Conservation (phyloP, 257 asterid genomes). For the Nicotiana obtusifolia region DNA sequence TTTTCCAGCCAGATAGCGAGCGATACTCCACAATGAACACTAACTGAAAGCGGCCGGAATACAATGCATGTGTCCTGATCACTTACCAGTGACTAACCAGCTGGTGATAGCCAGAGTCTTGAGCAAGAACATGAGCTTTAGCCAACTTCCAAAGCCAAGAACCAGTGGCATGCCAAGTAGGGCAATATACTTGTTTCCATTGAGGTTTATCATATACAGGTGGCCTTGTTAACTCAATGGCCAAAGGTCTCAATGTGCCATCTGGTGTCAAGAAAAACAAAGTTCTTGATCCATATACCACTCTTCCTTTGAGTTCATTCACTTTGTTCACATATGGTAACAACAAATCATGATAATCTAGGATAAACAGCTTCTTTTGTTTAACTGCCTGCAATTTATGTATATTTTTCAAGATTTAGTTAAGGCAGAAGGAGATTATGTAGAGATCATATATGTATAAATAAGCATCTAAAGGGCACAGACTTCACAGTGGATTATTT, state of each 20-base stretch:
- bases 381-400: constrained; percentile 44
- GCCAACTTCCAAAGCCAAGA: constrained; percentile 82
- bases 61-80: neutral
- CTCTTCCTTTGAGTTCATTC: constrained; percentile 44
- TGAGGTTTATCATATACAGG: constrained; percentile 48
- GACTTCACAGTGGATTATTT: neutral
- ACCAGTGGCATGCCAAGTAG: constrained; percentile 47
- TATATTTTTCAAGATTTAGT: neutral
- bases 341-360: constrained; percentile 67
- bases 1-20: no score
- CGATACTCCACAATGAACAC: no score
- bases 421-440: neutral
- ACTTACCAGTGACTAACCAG: constrained; percentile 73
- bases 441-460: neutral
- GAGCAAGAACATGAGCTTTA: constrained; percentile 61
- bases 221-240: constrained; percentile 73
- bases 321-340: constrained; percentile 65
- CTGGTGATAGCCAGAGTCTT: constrained; percentile 74
- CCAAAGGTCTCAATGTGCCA: constrained; percentile 53
- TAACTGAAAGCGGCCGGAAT: no score
- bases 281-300: constrained; percentile 72
- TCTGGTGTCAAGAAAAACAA: constrained; percentile 47
- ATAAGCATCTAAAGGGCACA: neutral
- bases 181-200: constrained; percentile 50
- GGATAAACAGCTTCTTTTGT: constrained; percentile 56